A percentile compares a stretch with the other conserved stretches of the same genome.
phyloP scores from a whole-genome alignment of 1,284 basidiomycete genomes.

The Ceratobasidium sp. region DNA sequence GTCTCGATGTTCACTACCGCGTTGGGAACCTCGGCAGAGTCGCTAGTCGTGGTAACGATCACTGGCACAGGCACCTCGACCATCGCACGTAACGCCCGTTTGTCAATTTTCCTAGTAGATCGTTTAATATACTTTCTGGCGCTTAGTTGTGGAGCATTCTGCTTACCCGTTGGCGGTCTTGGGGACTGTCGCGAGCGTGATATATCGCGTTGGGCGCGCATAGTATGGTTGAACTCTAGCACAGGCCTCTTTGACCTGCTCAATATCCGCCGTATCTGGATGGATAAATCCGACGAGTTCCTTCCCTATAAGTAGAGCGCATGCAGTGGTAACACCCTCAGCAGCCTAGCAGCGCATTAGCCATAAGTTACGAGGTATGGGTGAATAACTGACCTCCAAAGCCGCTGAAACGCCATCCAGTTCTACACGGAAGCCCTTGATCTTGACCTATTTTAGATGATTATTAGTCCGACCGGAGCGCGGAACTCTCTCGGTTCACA shows the following conservation, averaged over 20 bases:
- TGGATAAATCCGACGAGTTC: constrained; percentile 71
- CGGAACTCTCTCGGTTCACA: constrained; percentile 52
- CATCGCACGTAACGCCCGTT: constrained; percentile 64
- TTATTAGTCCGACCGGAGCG: neutral
- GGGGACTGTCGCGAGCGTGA: constrained; percentile 65
- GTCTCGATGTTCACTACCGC: constrained; percentile 28
- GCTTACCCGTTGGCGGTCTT: constrained; percentile 63
- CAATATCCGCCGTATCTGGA: constrained; percentile 61
- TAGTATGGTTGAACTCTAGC: constrained; percentile 71
- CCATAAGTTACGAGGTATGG: neutral
- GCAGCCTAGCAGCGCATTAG: constrained; percentile 59
- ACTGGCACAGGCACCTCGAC: constrained; percentile 55
- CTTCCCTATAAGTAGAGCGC: constrained; percentile 66
- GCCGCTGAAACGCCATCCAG: constrained; percentile 71
- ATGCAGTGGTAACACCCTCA: constrained; percentile 63
- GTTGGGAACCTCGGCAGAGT: constrained; percentile 17
- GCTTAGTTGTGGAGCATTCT: neutral
- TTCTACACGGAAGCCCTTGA: constrained; percentile 71
- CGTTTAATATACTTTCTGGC: neutral
- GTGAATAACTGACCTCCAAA: constrained; percentile 64
- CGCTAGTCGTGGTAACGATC: constrained; percentile 4
- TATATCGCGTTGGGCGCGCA: constrained; percentile 67
- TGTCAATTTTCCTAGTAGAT: constrained; percentile 70
- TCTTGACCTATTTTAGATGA: constrained; percentile 23
- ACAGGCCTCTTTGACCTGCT: constrained; percentile 63